phyloP scores from a whole-genome alignment of 2,329 filamentous ascomycete genomes.

The Aspergillus niger region DNA sequence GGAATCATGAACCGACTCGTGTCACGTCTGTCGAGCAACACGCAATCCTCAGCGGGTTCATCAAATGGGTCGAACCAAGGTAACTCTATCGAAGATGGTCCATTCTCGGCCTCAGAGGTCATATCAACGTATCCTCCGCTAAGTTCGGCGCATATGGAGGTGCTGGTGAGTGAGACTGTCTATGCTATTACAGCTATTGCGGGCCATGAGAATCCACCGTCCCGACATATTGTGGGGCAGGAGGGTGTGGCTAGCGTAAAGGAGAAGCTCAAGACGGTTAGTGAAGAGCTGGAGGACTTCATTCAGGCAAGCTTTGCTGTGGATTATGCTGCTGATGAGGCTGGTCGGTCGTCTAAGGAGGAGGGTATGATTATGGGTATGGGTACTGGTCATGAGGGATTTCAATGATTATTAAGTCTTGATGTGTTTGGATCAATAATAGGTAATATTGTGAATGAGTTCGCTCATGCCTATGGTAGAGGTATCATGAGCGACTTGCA shows the following conservation, averaged over 20 bases:
- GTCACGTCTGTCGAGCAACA: constrained; percentile 66
- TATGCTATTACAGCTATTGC: constrained; percentile 89
- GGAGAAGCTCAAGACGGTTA: constrained; percentile 94
- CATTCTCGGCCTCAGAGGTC: constrained; percentile 48
- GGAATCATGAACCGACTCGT: constrained; percentile 81
- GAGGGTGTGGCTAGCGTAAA: constrained; percentile 87
- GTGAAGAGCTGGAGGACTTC: constrained; percentile 95
- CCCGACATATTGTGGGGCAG: constrained; percentile 87
- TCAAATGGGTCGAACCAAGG: constrained; percentile 20
- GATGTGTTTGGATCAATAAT: no score
- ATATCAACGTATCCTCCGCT: constrained; percentile 75
- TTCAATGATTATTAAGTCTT: constrained; percentile 1
- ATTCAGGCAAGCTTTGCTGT: constrained; percentile 85
- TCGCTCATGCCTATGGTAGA: not conserved
- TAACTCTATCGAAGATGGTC: constrained; percentile 34
- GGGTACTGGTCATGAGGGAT: constrained; percentile 19
- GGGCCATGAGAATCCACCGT: constrained; percentile 92
- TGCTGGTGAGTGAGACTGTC: constrained; percentile 82
- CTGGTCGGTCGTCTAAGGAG: constrained; percentile 22
- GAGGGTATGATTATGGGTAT: constrained; percentile 17
- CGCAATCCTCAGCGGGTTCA: constrained; percentile 14
- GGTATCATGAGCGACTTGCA: not conserved
- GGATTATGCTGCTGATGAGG: constrained; percentile 54
- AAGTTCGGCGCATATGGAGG: constrained; percentile 67
- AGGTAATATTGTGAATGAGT: not conserved